Evolutionary conservation across 768 basidiomycete genomes (phyloP).

Genomic region (Pulveroboletus sp.): DNA sequence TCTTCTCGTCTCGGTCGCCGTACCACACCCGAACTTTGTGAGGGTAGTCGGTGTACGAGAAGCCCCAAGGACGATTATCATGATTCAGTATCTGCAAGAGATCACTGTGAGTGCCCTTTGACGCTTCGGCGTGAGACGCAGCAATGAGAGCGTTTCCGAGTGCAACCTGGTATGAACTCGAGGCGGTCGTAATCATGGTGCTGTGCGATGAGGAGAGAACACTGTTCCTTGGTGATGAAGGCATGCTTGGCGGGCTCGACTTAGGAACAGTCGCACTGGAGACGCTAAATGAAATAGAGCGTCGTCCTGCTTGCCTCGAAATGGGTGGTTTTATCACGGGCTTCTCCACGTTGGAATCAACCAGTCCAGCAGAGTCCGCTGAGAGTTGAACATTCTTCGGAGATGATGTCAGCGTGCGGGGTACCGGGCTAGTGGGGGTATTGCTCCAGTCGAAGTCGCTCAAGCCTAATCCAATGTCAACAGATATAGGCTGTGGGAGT

Average conservation of each 20-base stretch:
- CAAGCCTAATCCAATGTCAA: slow-evolving; percentile 56
- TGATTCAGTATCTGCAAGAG: slow-evolving; percentile 90
- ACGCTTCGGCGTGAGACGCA: slow-evolving; percentile 92
- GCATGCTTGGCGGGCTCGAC: slow-evolving; percentile 46
- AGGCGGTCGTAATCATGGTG: slow-evolving; percentile 23
- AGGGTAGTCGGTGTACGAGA: slow-evolving; percentile 77
- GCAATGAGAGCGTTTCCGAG: slow-evolving; percentile 90
- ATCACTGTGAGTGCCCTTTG: slow-evolving; percentile 87
- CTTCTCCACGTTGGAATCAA: slow-evolving; percentile 33
- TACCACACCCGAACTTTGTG: slow-evolving; percentile 85
- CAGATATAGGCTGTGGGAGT: slow-evolving; percentile 48
- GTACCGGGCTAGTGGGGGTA: slow-evolving; percentile 15
- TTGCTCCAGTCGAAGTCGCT: slow-evolving; percentile 52
- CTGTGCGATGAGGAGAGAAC: slow-evolving; percentile 30
- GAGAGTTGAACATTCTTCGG: slow-evolving; percentile 13
- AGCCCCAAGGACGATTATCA: slow-evolving; percentile 85
- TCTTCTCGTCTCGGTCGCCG: slow-evolving; percentile 90
- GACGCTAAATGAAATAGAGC: slow-evolving; percentile 64
- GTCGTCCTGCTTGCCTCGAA: slow-evolving; percentile 52
- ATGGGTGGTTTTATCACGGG: slow-evolving; percentile 33
- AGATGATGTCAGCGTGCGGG: slow-evolving; percentile 18
- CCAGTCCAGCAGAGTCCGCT: slow-evolving; percentile 16
- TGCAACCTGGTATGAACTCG: slow-evolving; percentile 49
- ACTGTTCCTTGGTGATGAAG: slow-evolving; percentile 51
- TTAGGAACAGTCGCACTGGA: slow-evolving; percentile 27